Base-by-base conservation (phyloP, 2,329 filamentous ascomycete species). In the Epichloe glyceriae region DNA sequence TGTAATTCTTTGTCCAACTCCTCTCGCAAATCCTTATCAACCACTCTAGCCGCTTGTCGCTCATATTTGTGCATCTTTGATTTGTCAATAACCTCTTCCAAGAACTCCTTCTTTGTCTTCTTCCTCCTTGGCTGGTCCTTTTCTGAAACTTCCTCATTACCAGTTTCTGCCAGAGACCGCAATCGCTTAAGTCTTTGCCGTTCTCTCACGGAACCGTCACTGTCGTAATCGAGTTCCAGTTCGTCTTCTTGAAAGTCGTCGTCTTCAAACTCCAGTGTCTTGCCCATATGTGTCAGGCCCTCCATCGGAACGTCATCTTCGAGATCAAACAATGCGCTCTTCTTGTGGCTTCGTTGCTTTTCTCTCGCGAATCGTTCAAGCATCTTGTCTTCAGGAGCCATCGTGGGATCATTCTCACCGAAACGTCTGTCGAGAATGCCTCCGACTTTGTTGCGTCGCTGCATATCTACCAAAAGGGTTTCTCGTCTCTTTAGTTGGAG, bases 31-130 rank as follows among this genome's bases (percentile, higher is more conserved):
- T 95, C 91, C 47, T 94, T 88, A 58, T 98, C 93, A 47, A 93
- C 88, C 54, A 97, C 93, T 63, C 95, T 96, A 30, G 82, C 81
- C 53, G 88, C 83, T 67, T 98, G 93, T 40, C 93, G 82, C 69
- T 97, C 90, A 62, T 91, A 90, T 69, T 95, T 97, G 76, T 96
- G 79, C 55, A 87, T 75, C 64, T 98, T 98, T 1, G 91, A 97
- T 69, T 98, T 98, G 54, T 90, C 88, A 57, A 98, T 96, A 54
- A 98, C 78, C 67, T 98, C 94, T 61, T 95, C 86, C 88, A 97
- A 96, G 47, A 98, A 87, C 67, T 98, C 93, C 50, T 93, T 86
- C 70, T 96, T 97, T 3, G 84, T 84, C 72, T 96, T 98, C 67
- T 95, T 96, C 53, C 85, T 79, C 60, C 91, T 85, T 0, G 88